Conservation (phyloP, 1,284 basidiomycete species). For the Cystobasidium pallidum region DNA sequence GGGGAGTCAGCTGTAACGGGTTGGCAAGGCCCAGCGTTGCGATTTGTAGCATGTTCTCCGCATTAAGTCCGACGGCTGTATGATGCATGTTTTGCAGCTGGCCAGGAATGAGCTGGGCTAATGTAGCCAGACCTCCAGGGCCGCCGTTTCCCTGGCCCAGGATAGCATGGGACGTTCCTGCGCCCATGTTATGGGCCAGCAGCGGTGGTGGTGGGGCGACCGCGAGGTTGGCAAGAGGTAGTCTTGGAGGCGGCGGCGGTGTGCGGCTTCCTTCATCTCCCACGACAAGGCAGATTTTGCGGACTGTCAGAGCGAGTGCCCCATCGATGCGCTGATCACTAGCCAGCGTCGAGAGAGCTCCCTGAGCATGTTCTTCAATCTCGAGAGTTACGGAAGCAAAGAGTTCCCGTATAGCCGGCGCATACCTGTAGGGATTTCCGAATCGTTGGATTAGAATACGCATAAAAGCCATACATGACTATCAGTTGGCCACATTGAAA, state of each 20-base stretch:
- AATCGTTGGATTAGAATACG: neutral
- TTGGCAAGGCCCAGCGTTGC: neutral
- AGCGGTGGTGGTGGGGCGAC: neutral
- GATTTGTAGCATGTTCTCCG: neutral
- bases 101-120: neutral
- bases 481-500: neutral
- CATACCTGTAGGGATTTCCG: too few relatives aligned
- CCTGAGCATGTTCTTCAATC: slow-evolving; percentile 29
- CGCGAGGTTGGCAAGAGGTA: slow-evolving; percentile 15
- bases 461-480: neutral
- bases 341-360: slow-evolving; percentile 21
- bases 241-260: neutral
- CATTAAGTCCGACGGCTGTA: neutral
- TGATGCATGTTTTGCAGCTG: neutral
- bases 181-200: too few relatives aligned
- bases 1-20: neutral
- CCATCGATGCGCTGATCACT: slow-evolving; percentile 11
- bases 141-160: neutral
- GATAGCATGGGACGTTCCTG: neutral
- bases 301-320: slow-evolving; percentile 25
- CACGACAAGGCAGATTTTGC: slow-evolving; percentile 35
- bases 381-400: slow-evolving; percentile 26
- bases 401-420: slow-evolving; percentile 27
- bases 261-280: slow-evolving; percentile 18
- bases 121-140: neutral